Percentiles rank a stretch among this genome's conserved stretches.
phyloP scores from a whole-genome alignment of 768 basidiomycete genomes.

The Leccinum sublutescens region DNA sequence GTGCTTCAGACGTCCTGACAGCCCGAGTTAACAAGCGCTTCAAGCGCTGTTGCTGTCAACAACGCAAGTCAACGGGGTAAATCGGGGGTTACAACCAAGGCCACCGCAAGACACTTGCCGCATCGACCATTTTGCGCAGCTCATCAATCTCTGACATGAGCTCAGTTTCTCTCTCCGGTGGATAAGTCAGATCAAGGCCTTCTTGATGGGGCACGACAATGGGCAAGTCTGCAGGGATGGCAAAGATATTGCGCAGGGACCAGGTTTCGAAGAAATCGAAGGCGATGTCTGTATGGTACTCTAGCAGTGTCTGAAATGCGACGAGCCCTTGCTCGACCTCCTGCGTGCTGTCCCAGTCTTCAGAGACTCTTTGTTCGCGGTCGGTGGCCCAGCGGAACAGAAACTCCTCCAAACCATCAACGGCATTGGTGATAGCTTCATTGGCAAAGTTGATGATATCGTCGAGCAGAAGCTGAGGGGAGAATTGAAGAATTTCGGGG shows the following conservation, averaged over 20 bases:
- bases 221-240: slow-evolving; percentile 64
- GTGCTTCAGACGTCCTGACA: slow-evolving; percentile 44
- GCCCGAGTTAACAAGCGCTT: slow-evolving; percentile 56
- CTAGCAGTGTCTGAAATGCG: slow-evolving; percentile 84
- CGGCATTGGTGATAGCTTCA: slow-evolving; percentile 72
- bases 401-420: slow-evolving; percentile 78
- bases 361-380: slow-evolving; percentile 46
- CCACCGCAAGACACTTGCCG: slow-evolving; percentile 45
- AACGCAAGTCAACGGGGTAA: slow-evolving; percentile 8
- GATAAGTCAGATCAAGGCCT: slow-evolving; percentile 61
- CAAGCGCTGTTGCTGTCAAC: slow-evolving; percentile 61
- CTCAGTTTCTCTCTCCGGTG: slow-evolving; percentile 56
- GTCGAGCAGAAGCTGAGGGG: slow-evolving; percentile 81
- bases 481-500: slow-evolving; percentile 71
- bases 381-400: slow-evolving; percentile 72
- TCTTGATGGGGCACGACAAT: slow-evolving; percentile 77
- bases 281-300: slow-evolving; percentile 85
- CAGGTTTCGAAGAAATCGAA: slow-evolving; percentile 93
- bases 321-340: slow-evolving; percentile 80
- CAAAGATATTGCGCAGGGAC: slow-evolving; percentile 86
- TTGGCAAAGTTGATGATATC: slow-evolving; percentile 84
- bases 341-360: slow-evolving; percentile 58
- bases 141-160: slow-evolving; percentile 68
- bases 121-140: slow-evolving; percentile 62
- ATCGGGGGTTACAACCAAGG: not conserved